These are phyloP conservation scores for Samsoniella hepiali DNA, from an alignment of 2,329 filamentous ascomycete genomes.

Conservation along the genomic window DNA sequence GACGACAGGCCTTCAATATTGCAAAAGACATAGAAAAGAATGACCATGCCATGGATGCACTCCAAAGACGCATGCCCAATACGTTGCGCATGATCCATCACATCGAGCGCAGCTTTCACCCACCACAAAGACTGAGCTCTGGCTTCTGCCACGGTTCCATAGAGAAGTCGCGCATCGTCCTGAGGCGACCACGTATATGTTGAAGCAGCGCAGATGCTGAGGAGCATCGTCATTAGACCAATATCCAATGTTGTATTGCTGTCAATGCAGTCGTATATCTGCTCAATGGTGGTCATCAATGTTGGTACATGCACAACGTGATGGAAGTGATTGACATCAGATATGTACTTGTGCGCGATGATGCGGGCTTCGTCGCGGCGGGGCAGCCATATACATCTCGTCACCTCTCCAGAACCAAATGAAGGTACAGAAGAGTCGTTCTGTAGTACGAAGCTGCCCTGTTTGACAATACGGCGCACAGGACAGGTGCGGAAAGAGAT, in stretches of 20 bases:
- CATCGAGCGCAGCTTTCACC: slow-evolving; percentile 34
- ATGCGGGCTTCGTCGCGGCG: slow-evolving; percentile 31
- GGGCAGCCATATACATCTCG: slow-evolving; percentile 35
- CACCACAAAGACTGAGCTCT: slow-evolving; percentile 31
- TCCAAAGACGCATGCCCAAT: slow-evolving; percentile 31
- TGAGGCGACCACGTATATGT: slow-evolving; percentile 32
- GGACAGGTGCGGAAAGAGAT: slow-evolving; percentile 34
- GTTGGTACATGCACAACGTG: slow-evolving; percentile 32
- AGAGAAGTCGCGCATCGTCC: slow-evolving; percentile 29
- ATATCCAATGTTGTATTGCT: slow-evolving; percentile 26
- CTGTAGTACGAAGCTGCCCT: slow-evolving; percentile 33
- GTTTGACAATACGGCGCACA: slow-evolving; percentile 31
- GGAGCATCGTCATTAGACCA: slow-evolving; percentile 28
- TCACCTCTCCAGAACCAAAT: slow-evolving; percentile 27
- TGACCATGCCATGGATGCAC: slow-evolving; percentile 35
- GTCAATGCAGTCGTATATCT: slow-evolving; percentile 30
- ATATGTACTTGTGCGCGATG: slow-evolving; percentile 31
- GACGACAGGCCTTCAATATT: slow-evolving; percentile 37
- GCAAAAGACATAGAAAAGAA: slow-evolving; percentile 37
- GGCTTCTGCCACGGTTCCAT: slow-evolving; percentile 27
- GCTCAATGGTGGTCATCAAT: slow-evolving; percentile 28
- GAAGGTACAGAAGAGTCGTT: slow-evolving; percentile 24
- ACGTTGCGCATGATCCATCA: slow-evolving; percentile 35
- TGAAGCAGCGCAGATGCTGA: slow-evolving; percentile 31
- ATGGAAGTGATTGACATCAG: slow-evolving; percentile 31